Evolutionary conservation across 495 filamentous ascomycete species (phyloP).

Genomic region (Neurospora terricola): DNA sequence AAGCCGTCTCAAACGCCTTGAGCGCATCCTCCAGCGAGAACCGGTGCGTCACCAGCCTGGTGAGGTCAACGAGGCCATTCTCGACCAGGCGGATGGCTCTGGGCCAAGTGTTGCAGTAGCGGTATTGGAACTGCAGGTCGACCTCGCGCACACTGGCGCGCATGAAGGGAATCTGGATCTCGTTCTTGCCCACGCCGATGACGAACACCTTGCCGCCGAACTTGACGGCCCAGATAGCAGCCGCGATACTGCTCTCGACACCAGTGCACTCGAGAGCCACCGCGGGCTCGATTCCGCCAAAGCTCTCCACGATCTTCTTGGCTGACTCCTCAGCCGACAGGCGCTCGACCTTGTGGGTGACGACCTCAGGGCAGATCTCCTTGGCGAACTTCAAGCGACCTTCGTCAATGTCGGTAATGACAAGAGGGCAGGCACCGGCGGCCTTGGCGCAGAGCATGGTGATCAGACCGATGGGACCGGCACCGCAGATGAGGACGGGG

Average conservation of each 20-base stretch:
- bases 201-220: constrained; percentile 93
- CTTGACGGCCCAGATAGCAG: constrained; percentile 79
- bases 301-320: constrained; percentile 50
- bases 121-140: constrained; percentile 91
- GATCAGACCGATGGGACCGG: constrained; percentile 84
- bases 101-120: constrained; percentile 93
- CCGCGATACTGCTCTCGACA: constrained; percentile 76
- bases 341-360: constrained; percentile 67
- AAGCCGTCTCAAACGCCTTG: constrained; percentile 78
- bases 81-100: constrained; percentile 78
- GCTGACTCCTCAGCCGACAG: constrained; percentile 61
- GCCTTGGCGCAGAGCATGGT: constrained; percentile 71
- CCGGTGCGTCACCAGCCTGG: constrained; percentile 76
- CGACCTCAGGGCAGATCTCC: constrained; percentile 58
- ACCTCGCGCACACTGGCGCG: constrained; percentile 80
- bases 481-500: constrained; percentile 75
- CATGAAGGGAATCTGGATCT: constrained; percentile 93
- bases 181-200: constrained; percentile 85
- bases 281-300: constrained; percentile 64
- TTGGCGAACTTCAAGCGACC: constrained; percentile 74
- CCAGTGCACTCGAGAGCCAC: constrained; percentile 84
- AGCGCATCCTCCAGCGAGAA: constrained; percentile 78
- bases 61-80: constrained; percentile 70
- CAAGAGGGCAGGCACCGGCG: constrained; percentile 74
- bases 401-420: constrained; percentile 89